Evolutionary conservation across 257 asterid species (phyloP), one percentile per base, ranked within the genome.

Genomic region (Solanum lycopersicoides): DNA sequence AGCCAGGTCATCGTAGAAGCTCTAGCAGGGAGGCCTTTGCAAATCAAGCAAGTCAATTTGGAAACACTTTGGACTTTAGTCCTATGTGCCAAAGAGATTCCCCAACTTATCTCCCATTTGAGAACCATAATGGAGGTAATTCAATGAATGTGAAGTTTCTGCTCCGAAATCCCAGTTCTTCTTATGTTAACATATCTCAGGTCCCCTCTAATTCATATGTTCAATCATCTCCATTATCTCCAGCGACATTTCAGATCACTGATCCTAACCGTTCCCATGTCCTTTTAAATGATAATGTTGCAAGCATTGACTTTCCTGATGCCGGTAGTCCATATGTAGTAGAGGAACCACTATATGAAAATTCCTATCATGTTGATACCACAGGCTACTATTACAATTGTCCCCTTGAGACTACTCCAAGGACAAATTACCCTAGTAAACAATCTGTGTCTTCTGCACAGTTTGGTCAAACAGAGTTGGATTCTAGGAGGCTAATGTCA

Each of bases 1-100:
- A 93, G 23, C 87, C 91, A 12, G 88, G 90, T 88, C 91, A 68
- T 30, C 91, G 77, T n/a, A 91, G 95, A 91, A 96, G 93, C 90
- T 92, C 92, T 10, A 93, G 98, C 83, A 88, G 93, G 89, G 98
- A 94, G 87, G 94, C 95, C 56, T 83, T 92, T 77, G 91, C 89
- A 21, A 93, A 93, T 87, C 95, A 72, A 37, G 60, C 88, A 85
- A 88, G 84, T 83, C 90, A 90, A 74, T 34, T 84, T 87, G 91
- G 89, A 44, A 69, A 82, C 85, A 87, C 83, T 63, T 7, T 89
- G 86, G 94, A 91, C 28, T 50, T 86, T 39, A 89, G 93, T 86
- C 92, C 94, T 23, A 91, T 89, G 42, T 21, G 86, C 35, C 94
- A 83, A 89, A 85, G 89, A 87, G 97, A 94, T 2, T 86, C 93